Conservation (phyloP, 768 basidiomycete genomes). For the Suillus discolor region DNA sequence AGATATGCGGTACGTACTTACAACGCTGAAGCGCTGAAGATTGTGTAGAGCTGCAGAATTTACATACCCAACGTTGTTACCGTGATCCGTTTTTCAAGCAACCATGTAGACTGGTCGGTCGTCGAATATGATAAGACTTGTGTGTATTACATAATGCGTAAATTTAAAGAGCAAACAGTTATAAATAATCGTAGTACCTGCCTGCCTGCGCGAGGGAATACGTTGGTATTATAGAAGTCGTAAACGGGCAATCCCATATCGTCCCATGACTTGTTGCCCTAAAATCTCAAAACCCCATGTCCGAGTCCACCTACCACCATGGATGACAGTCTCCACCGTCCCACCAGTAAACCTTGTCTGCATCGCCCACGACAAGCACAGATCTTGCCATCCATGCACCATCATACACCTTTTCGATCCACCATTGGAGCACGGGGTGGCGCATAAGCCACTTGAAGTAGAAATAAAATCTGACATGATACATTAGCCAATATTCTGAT, state of each 20-base stretch:
- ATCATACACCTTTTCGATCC: constrained; percentile 38
- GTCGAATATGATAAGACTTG: too few species aligned
- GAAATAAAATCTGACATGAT: constrained; percentile 26
- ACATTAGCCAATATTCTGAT: background rate
- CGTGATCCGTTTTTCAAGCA: too few species aligned
- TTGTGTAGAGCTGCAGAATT: too few species aligned
- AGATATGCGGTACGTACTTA: background rate
- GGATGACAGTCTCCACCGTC: constrained; percentile 15
- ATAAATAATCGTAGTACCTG: background rate
- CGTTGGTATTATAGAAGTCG: background rate
- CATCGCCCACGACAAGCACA: constrained; percentile 40
- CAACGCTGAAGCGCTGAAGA: background rate
- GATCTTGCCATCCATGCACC: constrained; percentile 41
- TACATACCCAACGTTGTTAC: background rate
- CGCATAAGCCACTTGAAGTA: constrained; percentile 41
- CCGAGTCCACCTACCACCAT: constrained; percentile 5
- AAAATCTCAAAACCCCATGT: background rate
- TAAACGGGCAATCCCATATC: background rate
- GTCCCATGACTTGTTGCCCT: background rate
- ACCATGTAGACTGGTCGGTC: too few species aligned
- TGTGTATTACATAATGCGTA: too few species aligned
- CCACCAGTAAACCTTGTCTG: constrained; percentile 17
- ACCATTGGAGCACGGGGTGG: constrained; percentile 43
- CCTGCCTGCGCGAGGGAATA: background rate
- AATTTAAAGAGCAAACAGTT: background rate